These are phyloP conservation scores for Phaseolus lunatus DNA, from an alignment of 306 rosid genomes.

Conservation along the genomic window DNA sequence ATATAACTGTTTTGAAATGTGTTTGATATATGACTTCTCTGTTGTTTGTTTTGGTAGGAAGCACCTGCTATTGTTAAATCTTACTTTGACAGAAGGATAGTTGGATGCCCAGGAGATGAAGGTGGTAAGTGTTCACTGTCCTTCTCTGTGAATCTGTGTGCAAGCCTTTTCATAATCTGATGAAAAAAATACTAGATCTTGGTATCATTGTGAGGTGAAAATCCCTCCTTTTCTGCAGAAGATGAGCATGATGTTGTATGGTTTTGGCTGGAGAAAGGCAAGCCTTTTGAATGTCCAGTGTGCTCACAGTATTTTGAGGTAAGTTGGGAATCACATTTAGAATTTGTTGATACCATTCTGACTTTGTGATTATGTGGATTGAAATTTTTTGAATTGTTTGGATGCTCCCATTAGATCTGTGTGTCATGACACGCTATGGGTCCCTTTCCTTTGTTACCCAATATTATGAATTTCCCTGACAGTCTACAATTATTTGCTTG, in stretches of 20 bases:
- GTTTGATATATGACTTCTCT: conserved; percentile 17
- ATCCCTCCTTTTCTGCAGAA: conserved; percentile 58
- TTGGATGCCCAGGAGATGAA: conserved; percentile 98
- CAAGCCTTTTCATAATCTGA: conserved; percentile 29
- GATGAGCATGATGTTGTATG: conserved; percentile 98
- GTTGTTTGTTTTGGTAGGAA: conserved; percentile 61
- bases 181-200: conserved; percentile 2
- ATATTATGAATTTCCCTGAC: conserved; percentile 3
- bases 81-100: conserved; percentile 77
- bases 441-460: conserved; percentile 1
- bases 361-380: conserved; percentile 27
- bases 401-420: conserved; percentile 30
- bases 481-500: conserved; percentile 7
- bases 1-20: conserved; percentile 20
- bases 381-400: not conserved
- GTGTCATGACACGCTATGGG: conserved; percentile 27
- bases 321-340: conserved; percentile 45
- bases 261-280: conserved; percentile 95
- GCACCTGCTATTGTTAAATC: conserved; percentile 89
- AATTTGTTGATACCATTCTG: not conserved
- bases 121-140: conserved; percentile 67
- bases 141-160: conserved; percentile 8
- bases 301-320: conserved; percentile 90
- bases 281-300: conserved; percentile 91
- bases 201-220: conserved; percentile 19